Conservation (phyloP, 768 basidiomycete genomes). For the Austroboletus eburneus region DNA sequence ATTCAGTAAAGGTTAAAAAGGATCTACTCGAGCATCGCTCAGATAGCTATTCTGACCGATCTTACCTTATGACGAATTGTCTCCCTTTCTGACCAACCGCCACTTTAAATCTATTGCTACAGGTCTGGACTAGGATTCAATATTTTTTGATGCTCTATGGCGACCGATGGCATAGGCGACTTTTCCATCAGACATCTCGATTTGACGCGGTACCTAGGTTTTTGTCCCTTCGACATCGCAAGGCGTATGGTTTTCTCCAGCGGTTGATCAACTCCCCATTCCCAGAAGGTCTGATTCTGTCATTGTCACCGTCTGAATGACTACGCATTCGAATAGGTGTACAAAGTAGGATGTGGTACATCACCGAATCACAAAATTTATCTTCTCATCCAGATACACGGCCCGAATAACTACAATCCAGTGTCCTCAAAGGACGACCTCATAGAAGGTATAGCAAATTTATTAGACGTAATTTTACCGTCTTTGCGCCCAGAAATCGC, state of each 20-base stretch:
- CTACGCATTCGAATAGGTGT: slow-evolving; percentile 29
- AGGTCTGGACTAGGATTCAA: neutral
- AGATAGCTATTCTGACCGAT: neutral
- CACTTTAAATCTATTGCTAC: neutral
- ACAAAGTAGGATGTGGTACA: no score
- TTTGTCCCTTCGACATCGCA: slow-evolving; percentile 24
- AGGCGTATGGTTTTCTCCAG: slow-evolving; percentile 26
- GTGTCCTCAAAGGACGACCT: neutral
- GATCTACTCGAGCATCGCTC: neutral
- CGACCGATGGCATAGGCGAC: neutral
- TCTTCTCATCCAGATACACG: slow-evolving; percentile 5
- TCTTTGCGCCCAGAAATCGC: neutral
- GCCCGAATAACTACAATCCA: slow-evolving; percentile 8
- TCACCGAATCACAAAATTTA: neutral
- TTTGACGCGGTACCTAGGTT: slow-evolving; percentile 7
- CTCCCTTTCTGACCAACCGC: neutral
- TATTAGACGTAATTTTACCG: neutral
- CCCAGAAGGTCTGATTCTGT: no score
- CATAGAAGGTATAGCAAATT: neutral
- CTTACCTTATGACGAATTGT: neutral
- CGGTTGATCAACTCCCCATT: slow-evolving; percentile 28
- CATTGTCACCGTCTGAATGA: no score
- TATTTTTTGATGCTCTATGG: neutral
- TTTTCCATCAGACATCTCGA: neutral
- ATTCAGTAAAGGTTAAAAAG: neutral